These are phyloP conservation scores for Imleria badia DNA, from an alignment of 768 basidiomycete genomes.

Conservation along the genomic window DNA sequence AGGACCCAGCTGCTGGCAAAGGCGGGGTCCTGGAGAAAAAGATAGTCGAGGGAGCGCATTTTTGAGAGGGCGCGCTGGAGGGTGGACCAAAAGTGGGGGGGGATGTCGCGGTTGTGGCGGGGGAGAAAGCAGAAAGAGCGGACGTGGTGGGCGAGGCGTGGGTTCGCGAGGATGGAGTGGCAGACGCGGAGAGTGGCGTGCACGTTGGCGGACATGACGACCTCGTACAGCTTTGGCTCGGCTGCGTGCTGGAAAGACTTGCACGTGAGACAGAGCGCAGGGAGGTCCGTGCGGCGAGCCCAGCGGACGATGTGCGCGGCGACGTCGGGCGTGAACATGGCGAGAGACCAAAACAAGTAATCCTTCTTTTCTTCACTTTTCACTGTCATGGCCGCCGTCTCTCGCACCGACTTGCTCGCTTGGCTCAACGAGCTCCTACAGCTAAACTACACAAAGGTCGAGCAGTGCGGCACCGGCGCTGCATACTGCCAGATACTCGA, in stretches of 20 bases:
- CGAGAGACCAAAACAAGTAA: too few relatives aligned
- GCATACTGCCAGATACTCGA: slow-evolving; percentile 96
- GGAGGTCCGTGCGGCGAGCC: slow-evolving; percentile 37
- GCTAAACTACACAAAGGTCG: slow-evolving; percentile 88
- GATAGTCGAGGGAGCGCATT: slow-evolving; percentile 45
- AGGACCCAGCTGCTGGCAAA: slow-evolving; percentile 47
- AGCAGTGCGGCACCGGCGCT: slow-evolving; percentile 88
- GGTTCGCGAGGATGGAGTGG: slow-evolving; percentile 34
- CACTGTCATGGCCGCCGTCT: slow-evolving; percentile 55
- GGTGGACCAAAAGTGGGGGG: slow-evolving; percentile 43
- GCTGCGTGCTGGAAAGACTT: slow-evolving; percentile 49
- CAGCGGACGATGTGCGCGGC: slow-evolving; percentile 41
- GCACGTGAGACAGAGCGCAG: slow-evolving; percentile 43
- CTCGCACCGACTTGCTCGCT: slow-evolving; percentile 81
- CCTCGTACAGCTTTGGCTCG: slow-evolving; percentile 46
- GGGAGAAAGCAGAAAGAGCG: slow-evolving; percentile 43
- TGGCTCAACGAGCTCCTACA: slow-evolving; percentile 96
- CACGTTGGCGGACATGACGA: slow-evolving; percentile 39
- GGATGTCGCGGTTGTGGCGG: slow-evolving; percentile 26
- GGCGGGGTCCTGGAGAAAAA: slow-evolving; percentile 42
- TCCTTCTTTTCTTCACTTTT: slow-evolving; percentile 3
- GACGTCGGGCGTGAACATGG: slow-evolving; percentile 40
- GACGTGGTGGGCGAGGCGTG: slow-evolving; percentile 43
- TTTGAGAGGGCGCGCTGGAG: slow-evolving; percentile 43
- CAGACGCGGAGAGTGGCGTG: slow-evolving; percentile 38